Base-by-base conservation (phyloP, 2,329 filamentous ascomycete genomes). In the Acrocalymma vagum region DNA sequence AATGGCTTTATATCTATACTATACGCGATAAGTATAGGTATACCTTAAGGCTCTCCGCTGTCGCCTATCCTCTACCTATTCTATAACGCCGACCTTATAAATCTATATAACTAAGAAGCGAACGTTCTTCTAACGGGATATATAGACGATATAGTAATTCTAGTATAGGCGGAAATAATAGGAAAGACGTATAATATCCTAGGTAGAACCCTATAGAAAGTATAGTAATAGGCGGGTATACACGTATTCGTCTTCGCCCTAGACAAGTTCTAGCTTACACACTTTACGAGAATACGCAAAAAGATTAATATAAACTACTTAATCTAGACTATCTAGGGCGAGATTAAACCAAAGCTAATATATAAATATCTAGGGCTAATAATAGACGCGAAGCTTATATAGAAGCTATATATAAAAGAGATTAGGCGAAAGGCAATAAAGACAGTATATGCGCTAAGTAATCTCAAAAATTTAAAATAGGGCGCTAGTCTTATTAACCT, bases 21-120 rank as follows among this genome's bases (percentile, higher is more conserved):
- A 7, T 55, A 54, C 23, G 2, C 32, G 8, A 54, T 45, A 13
- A 50, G 49, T 21, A 54, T 51, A 22, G 60, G 59, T 9, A 62
- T 66, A 23, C 62, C 61, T 5, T 39, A 63, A 44, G 62, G 60
- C 43, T 67, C 52, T 13, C 59, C 49, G 15, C 53, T 67, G 1
- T 67, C 48, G 14, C 62, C 55, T 20, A 64, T 68, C 18, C 53
- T 68, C 17, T 67, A 58, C 48, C 46, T 69, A 25, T 64, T 64
- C 56, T 68, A 65, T 39, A 67, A 64, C 24, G 45, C 45, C 20
- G 52, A 64, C 35, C 54, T 68, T 1, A 41, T 68, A 38, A 54
- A 64, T 18, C 32, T 29, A 34, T 55, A 38, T 29, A 49, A 48
- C 22, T 6, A 41, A 34, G 31, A 35, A 29, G n/a, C 42, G 27